Conservation (phyloP, 139 green algal genomes). For the Coelastrella sp. region DNA sequence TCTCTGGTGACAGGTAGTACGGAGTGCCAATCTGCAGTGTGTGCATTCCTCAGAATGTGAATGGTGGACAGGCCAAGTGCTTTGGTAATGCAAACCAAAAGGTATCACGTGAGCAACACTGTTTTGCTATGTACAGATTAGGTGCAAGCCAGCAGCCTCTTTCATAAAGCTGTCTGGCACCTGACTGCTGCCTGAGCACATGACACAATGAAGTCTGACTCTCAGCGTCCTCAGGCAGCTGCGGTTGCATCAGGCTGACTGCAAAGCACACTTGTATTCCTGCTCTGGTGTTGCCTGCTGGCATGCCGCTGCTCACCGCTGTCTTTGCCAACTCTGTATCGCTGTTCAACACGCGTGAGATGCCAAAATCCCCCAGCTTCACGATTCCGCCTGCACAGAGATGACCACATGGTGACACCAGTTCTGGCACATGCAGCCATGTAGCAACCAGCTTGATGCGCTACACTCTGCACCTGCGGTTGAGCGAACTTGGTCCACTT, state of each 20-base stretch:
- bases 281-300: not conserved
- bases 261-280: not conserved
- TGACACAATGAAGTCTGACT: not conserved
- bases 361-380: constrained; percentile 82
- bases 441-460: no score
- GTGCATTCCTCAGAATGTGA: not conserved
- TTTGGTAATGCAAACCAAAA: no score
- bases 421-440: no score
- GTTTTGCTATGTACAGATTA: not conserved
- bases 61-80: not conserved
- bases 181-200: not conserved
- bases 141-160: not conserved
- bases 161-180: not conserved
- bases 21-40: constrained; percentile 66
- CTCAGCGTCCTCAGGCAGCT: no score
- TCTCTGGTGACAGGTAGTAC: constrained; percentile 76
- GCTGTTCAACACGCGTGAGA: constrained; percentile 63
- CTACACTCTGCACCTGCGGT: no score
- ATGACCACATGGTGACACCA: not conserved
- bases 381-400: constrained; percentile 61
- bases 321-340: constrained; percentile 64
- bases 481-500: no score
- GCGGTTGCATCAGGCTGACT: not conserved
- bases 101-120: not conserved
- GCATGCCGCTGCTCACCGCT: constrained; percentile 48